These are phyloP conservation scores for Candida coleopterorum DNA, from an alignment of 805 yeast species.

Conservation along the genomic window DNA sequence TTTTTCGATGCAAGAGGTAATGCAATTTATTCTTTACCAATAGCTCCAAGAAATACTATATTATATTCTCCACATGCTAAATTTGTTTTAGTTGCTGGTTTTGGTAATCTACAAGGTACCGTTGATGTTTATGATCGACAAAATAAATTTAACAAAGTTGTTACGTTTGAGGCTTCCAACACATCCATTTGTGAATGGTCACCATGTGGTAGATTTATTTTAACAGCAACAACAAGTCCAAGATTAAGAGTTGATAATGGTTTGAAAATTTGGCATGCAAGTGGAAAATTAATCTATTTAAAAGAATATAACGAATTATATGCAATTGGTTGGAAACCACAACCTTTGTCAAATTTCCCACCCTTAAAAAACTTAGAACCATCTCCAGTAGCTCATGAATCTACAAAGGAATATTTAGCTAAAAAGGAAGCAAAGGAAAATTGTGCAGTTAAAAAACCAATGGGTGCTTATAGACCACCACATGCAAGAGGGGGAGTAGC, in stretches of 20 bases:
- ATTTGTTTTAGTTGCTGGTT: conserved; percentile 90
- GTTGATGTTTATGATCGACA: conserved; percentile 93
- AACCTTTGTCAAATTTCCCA: conserved; percentile 50
- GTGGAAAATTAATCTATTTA: conserved; percentile 74
- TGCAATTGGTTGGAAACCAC: conserved; percentile 82
- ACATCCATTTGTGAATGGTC: conserved; percentile 98
- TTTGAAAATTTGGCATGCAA: conserved; percentile 86
- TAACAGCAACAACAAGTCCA: conserved; percentile 97
- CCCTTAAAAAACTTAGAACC: conserved; percentile 44
- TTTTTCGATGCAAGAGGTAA: conserved; percentile 95
- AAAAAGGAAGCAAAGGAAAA: conserved; percentile 32
- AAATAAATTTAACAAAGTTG: conserved; percentile 72
- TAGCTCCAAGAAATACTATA: conserved; percentile 85
- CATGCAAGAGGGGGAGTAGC: conserved; percentile 63
- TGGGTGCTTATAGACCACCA: conserved; percentile 96
- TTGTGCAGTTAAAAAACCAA: conserved; percentile 48
- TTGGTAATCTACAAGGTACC: conserved; percentile 95
- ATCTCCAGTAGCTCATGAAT: conserved; percentile 65
- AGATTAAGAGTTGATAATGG: conserved; percentile 96
- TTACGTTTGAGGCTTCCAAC: conserved; percentile 85
- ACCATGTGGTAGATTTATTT: conserved; percentile 89
- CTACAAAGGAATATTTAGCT: conserved; percentile 57
- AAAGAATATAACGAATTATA: conserved; percentile 79
- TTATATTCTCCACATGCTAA: conserved; percentile 92
- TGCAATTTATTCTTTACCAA: conserved; percentile 74